phyloP scores from a whole-genome alignment of 495 filamentous ascomycete genomes.

The Xylaria sp. region DNA sequence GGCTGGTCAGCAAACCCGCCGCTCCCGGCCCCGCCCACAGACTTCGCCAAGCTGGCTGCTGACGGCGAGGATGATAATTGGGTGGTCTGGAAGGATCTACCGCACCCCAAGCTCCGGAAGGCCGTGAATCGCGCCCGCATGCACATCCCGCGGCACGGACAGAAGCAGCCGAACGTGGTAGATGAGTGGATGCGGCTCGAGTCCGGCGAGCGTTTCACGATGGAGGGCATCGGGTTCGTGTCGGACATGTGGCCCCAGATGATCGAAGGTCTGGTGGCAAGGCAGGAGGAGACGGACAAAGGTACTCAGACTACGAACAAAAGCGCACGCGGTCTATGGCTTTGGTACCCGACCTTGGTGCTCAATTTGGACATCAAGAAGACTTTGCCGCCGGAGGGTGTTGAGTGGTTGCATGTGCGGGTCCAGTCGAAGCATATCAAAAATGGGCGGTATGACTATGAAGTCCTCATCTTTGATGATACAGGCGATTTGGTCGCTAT shows the following conservation, averaged over 20 bases:
- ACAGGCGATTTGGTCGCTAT: conserved; percentile 64
- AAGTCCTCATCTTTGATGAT: conserved; percentile 64
- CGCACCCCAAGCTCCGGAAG: conserved; percentile 65
- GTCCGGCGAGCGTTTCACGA: conserved; percentile 58
- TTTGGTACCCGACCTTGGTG: conserved; percentile 80
- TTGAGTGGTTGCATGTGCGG: conserved; percentile 69
- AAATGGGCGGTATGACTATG: conserved; percentile 68
- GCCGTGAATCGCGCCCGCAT: conserved; percentile 61
- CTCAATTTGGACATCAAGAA: conserved; percentile 73
- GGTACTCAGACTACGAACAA: conserved; percentile 1
- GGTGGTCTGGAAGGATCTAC: conserved; percentile 47
- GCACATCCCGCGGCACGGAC: conserved; percentile 62
- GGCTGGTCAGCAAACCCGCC: conserved; percentile 50
- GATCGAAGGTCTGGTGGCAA: conserved; percentile 24
- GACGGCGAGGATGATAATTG: conserved; percentile 54
- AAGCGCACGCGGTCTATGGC: conserved; percentile 39
- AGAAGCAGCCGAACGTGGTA: conserved; percentile 48
- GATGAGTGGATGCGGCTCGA: conserved; percentile 72
- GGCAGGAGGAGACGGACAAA: conserved; percentile 21
- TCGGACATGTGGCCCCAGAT: conserved; percentile 62
- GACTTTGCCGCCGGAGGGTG: conserved; percentile 62
- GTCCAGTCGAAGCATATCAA: conserved; percentile 60
- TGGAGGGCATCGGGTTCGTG: conserved; percentile 63
- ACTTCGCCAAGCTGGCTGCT: conserved; percentile 44
- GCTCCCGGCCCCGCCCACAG: conserved; percentile 55